Percentiles rank a stretch among this genome's conserved stretches.
phyloP scores from a whole-genome alignment of 139 green algal species.

The Auxenochlorella protothecoides region DNA sequence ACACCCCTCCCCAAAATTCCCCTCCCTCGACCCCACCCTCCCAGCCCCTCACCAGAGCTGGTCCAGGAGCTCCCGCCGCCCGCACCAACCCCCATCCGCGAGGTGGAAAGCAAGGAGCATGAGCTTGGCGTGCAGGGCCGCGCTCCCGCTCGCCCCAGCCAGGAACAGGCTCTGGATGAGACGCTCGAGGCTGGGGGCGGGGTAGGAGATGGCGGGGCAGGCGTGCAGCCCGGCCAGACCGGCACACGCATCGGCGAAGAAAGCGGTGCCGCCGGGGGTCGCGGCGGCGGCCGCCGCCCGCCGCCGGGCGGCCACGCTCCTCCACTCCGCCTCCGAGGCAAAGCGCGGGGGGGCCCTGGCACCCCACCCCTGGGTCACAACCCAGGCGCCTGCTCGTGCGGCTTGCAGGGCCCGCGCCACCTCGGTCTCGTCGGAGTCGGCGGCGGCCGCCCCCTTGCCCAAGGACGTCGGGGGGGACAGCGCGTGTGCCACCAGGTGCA shows the following conservation, averaged over 20 bases:
- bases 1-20: neutral
- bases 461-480: conserved; percentile 7
- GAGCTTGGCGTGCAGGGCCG: conserved; percentile 29
- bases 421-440: conserved; percentile 19
- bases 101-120: conserved; percentile 43
- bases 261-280: neutral
- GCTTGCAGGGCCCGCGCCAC: conserved; percentile 24
- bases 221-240: neutral
- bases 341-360: conserved; percentile 10
- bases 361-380: conserved; percentile 4
- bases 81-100: conserved; percentile 23
- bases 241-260: conserved; percentile 5
- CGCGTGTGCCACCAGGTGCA: conserved; percentile 21
- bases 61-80: neutral
- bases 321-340: conserved; percentile 38
- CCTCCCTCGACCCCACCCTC: neutral
- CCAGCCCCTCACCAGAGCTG: conserved; percentile 4
- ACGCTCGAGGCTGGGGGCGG: conserved; percentile 9
- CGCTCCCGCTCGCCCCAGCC: conserved; percentile 1
- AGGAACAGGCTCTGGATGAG: conserved; percentile 32
- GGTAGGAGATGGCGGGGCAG: conserved; percentile 6
- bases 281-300: neutral
- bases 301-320: conserved; percentile 13
- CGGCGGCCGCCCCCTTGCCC: neutral
- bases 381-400: conserved; percentile 34